Conservation (phyloP, 305 asterid species). For the Caryopteris hybrid region DNA sequence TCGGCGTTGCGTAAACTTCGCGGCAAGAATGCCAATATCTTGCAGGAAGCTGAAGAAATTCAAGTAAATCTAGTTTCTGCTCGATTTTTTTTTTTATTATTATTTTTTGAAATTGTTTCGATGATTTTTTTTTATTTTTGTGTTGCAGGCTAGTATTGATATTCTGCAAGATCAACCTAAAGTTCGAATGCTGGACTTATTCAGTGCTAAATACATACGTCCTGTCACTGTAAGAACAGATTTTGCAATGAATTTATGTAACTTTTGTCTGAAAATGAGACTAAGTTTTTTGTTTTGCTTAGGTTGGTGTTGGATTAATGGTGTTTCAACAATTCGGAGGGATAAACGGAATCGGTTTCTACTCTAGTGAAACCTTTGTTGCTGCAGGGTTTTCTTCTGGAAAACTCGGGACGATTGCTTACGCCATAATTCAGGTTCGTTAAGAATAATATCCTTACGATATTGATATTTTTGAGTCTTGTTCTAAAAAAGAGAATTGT, state of each 20-base stretch:
- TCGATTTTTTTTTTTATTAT: background rate
- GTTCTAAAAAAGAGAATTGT: no score
- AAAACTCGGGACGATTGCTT: conserved; percentile 40
- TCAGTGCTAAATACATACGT: conserved; percentile 46
- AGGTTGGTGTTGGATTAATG: conserved; percentile 89
- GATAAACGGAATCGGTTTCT: conserved; percentile 79
- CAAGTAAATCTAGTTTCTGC: conserved; percentile 29
- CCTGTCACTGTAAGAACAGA: conserved; percentile 60
- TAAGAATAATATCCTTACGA: no score
- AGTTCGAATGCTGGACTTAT: conserved; percentile 50
- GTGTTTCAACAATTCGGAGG: conserved; percentile 78
- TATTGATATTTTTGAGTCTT: no score
- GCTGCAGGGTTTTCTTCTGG: conserved; percentile 46
- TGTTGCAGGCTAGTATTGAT: conserved; percentile 40
- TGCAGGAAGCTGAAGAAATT: conserved; percentile 70
- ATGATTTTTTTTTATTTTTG: no score
- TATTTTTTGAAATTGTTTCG: no score
- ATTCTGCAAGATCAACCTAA: conserved; percentile 51
- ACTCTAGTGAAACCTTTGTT: conserved; percentile 67
- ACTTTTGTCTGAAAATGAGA: background rate
- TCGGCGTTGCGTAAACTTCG: conserved; percentile 53
- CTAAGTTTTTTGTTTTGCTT: background rate
- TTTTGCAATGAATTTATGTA: background rate
- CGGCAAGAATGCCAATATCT: conserved; percentile 52
- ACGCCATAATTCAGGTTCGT: conserved; percentile 66